A percentile compares a stretch with the other conserved stretches of the same genome.
Evolutionary conservation across 495 filamentous ascomycete genomes (phyloP).

Genomic region (Tuber microsphaerosporum): DNA sequence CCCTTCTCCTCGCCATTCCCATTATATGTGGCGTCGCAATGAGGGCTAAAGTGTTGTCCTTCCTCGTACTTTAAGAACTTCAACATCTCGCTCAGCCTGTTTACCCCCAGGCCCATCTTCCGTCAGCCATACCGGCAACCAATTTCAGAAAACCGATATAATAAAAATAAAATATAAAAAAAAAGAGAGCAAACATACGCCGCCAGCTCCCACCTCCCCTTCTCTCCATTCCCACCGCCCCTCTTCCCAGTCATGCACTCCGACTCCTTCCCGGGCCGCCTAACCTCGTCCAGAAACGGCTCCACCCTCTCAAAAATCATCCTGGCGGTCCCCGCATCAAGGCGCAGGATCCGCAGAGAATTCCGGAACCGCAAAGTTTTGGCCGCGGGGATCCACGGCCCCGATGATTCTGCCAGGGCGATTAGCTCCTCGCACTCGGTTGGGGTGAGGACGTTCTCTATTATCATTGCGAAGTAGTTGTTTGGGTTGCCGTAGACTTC

Average conservation of each 20-base stretch:
- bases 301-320: slow-evolving; percentile 50
- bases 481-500: slow-evolving; percentile 43
- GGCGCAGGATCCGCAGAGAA: slow-evolving; percentile 58
- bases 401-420: slow-evolving; percentile 45
- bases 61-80: slow-evolving; percentile 58
- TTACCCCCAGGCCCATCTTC: slow-evolving; percentile 34
- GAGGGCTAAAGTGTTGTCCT: slow-evolving; percentile 59
- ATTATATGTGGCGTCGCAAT: slow-evolving; percentile 55
- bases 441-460: slow-evolving; percentile 53
- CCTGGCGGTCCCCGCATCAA: slow-evolving; percentile 49
- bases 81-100: slow-evolving; percentile 57
- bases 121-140: background rate
- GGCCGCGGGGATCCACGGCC: slow-evolving; percentile 37
- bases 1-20: slow-evolving; percentile 49
- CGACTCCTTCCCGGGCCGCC: slow-evolving; percentile 19
- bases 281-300: slow-evolving; percentile 47
- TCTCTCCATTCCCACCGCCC: slow-evolving; percentile 38
- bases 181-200: slow-evolving; percentile 18
- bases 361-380: slow-evolving; percentile 43
- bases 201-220: slow-evolving; percentile 42
- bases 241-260: slow-evolving; percentile 23
- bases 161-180: background rate
- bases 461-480: slow-evolving; percentile 48
- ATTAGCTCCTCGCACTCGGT: slow-evolving; percentile 51
- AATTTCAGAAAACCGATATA: background rate